These are phyloP conservation scores for Potentilla sterilis DNA, from an alignment of 306 rosid species.

Conservation along the genomic window DNA sequence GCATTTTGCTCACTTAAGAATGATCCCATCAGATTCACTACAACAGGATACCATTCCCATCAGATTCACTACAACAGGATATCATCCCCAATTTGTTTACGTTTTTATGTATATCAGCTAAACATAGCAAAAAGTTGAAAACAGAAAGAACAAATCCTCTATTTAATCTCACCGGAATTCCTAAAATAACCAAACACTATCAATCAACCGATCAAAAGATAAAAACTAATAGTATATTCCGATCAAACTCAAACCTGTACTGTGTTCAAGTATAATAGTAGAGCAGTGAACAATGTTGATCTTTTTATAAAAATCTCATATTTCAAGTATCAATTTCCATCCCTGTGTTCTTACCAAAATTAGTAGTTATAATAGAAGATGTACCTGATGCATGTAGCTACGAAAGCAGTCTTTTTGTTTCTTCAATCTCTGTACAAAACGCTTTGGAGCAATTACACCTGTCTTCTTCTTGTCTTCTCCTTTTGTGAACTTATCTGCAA, in stretches of 20 bases:
- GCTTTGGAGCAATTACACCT: constrained; percentile 97
- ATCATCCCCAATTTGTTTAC: neutral
- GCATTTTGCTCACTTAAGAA: constrained; percentile 28
- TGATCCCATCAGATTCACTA: neutral
- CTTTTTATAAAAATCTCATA: neutral
- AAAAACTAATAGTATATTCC: neutral
- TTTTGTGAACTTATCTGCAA: constrained; percentile 94
- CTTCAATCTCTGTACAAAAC: constrained; percentile 95
- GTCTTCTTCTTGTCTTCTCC: constrained; percentile 99
- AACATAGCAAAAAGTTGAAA: no score
- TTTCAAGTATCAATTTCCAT: neutral
- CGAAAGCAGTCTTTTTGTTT: constrained; percentile 97
- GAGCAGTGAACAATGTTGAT: neutral
- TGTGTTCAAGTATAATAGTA: constrained; percentile 40
- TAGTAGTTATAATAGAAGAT: constrained; percentile 17
- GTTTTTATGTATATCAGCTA: neutral
- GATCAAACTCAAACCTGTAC: constrained; percentile 32
- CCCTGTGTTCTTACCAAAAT: neutral
- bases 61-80: no score
- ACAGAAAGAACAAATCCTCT: no score
- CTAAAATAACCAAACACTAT: no score
- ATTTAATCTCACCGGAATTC: no score
- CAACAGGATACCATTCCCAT: no score
- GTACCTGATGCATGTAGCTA: constrained; percentile 98
- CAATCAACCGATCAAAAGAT: neutral